Evolutionary conservation across 2,329 filamentous ascomycete species (phyloP), one percentile per base, ranked within the genome.

Genomic region (Pyricularia pennisetigena): DNA sequence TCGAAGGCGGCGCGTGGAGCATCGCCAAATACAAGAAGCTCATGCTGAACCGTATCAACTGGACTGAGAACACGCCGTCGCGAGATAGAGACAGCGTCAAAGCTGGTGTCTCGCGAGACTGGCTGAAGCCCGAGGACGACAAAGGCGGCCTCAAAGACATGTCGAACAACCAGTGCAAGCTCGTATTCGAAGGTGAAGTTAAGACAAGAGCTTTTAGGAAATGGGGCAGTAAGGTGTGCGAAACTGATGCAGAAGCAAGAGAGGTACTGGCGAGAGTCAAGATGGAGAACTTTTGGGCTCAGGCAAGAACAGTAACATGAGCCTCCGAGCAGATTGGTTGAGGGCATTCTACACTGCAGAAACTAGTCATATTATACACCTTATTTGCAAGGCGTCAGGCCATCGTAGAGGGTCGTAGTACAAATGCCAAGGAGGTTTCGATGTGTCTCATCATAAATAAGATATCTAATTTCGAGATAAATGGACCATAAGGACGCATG

Each of bases 201-300:
- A 95, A 94, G 77, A 82, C 85, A 35, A 85, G 92, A 66, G 87
- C 84, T 0, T 99, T 98, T 77, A 88, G 91, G 72, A 94, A 93
- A 75, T 98, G 94, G 92, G 85, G 90, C 2, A 93, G 89, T 71
- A 90, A 92, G 76, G 88, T 95, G n/a, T 97, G 93, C 78, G 95
- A 98, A 79, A 94, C 92, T 2, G 95, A 99, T 76, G 86, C 89
- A 12, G 91, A 96, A 75, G 95, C 94, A 5, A 90, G 92, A 76
- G 93, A 97, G 73, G 84, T 89, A 26, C 79, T 99, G 70, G 81
- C 88, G 14, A 86, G 93, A 72, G 87, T 88, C 6, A 97, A 97
- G 82, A 91, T 98, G 85, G 94, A 98, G 74, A 97, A 90, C 74
- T 94, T 99, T 75, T 99, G 95, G 95, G 90, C 90, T 10, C 80